Percentiles rank a stretch among this genome's conserved stretches.
These are phyloP conservation scores for Suillus alpinus DNA, from an alignment of 768 basidiomycete genomes.

Conservation along the genomic window DNA sequence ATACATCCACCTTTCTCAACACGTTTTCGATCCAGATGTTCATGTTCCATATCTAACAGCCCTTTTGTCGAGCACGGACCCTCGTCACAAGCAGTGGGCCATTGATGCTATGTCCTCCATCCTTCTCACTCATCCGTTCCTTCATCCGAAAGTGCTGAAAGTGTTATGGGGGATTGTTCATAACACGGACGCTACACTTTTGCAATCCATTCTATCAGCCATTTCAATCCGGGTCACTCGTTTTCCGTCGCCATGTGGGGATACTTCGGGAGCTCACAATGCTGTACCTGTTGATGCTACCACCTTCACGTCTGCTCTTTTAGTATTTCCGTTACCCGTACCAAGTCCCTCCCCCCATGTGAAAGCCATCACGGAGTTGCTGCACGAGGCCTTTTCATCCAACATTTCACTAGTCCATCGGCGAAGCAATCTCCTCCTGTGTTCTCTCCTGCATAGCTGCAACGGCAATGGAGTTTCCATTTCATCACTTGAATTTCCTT, in stretches of 20 bases:
- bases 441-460: neutral
- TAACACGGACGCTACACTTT: neutral
- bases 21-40: slow-evolving; percentile 38
- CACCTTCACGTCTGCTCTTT: neutral
- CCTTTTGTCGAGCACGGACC: slow-evolving; percentile 31
- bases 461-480: neutral
- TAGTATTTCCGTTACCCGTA: neutral
- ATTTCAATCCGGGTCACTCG: neutral
- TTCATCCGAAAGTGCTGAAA: slow-evolving; percentile 33
- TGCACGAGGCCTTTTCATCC: slow-evolving; percentile 23
- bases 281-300: neutral
- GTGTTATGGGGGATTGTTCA: slow-evolving; percentile 15
- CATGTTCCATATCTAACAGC: slow-evolving; percentile 47
- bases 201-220: neutral
- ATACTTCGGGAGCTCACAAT: neutral
- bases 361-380: neutral
- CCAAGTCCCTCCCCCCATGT: neutral
- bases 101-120: slow-evolving; percentile 34
- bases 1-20: slow-evolving; percentile 39
- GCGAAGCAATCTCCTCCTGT: slow-evolving; percentile 35
- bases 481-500: neutral
- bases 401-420: slow-evolving; percentile 24
- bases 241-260: neutral
- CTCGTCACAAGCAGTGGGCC: slow-evolving; percentile 27
- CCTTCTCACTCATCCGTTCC: slow-evolving; percentile 32